A percentile compares a stretch with the other conserved stretches of the same genome.
Conservation (phyloP, 108 stramenopile genomes). For the Cylindrotheca closterium region DNA sequence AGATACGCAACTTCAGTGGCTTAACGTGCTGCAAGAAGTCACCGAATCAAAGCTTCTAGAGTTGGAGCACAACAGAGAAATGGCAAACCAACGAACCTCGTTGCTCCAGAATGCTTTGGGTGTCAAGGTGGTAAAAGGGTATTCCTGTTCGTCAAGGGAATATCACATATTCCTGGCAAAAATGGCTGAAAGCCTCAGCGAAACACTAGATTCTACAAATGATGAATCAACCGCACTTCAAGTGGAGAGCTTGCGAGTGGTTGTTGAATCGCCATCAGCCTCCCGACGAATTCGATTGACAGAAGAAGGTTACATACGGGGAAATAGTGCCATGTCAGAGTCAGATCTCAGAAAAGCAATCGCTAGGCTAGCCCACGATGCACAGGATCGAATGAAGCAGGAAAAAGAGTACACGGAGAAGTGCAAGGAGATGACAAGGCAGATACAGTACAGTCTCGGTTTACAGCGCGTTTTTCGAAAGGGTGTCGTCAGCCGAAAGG, state of each 20-base stretch:
- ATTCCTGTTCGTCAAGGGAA: conserved; percentile 57
- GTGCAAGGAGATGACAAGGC: conserved; percentile 30
- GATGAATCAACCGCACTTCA: background rate
- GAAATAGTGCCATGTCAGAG: conserved; percentile 43
- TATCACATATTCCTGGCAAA: conserved; percentile 56
- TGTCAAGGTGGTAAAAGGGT: conserved; percentile 54
- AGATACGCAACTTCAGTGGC: conserved; percentile 69
- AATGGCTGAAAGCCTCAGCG: conserved; percentile 5
- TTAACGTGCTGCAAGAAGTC: conserved; percentile 46
- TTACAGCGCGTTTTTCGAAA: conserved; percentile 29
- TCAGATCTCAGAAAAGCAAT: conserved; percentile 23
- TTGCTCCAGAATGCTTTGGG: conserved; percentile 45
- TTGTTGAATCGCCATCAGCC: conserved; percentile 61
- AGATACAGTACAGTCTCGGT: conserved; percentile 59
- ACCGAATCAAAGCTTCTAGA: conserved; percentile 34
- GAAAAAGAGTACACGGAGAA: conserved; percentile 17
- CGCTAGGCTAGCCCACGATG: conserved; percentile 16
- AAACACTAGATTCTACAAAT: background rate
- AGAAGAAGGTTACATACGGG: conserved; percentile 59
- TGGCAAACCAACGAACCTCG: conserved; percentile 20
- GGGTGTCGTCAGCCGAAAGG: conserved; percentile 30
- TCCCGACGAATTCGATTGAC: conserved; percentile 59
- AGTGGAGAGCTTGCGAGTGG: conserved; percentile 23
- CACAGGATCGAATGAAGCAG: conserved; percentile 21
- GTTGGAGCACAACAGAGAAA: conserved; percentile 40